Evolutionary conservation across 768 basidiomycete species (phyloP), one percentile per base, ranked within the genome.

Genomic region (Tephrocybe sp.): DNA sequence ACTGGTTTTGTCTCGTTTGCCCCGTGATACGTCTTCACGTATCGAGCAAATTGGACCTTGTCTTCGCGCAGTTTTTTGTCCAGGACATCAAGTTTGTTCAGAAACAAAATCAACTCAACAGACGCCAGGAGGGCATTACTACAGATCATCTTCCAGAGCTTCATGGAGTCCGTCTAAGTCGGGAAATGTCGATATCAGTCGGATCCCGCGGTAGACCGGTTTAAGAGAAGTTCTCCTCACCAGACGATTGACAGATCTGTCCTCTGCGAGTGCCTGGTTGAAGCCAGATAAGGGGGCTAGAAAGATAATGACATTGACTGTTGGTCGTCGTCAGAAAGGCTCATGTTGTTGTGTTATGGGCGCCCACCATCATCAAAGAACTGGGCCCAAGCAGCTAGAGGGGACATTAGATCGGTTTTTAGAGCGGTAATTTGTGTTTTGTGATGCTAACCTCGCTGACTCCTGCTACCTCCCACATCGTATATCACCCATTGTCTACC

Each of bases 231-330:
- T 15, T 38, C 16, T n/a, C 62, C 72, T 18, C 53, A 83, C 83
- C 62, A 87, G 66, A 42, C 84, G 76, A 57, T 86, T 86, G 3
- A 83, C 69, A 19, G 56, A 71, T 24, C 69, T 68, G 58, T 84
- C 82, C 59, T 85, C 84, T 2, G 73, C 70, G 4, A 85, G 70
- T n/a, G 72, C 70, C 63, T 84, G 79, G 60, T 84, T 79, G 62
- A 85, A 87, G 3, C 77, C 80, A 11, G 75, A 82, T 57, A 85
- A 73, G 0, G 86, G 82, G 2, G 80, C 83, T 3, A 86, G 64
- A 61, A 86, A 88, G 19, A 88, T 79, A 49, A 86, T 78, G 9
- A 79, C 75, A 54, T 81, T 79, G 37, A 84, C 83, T 81, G 45
- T 21, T 13, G 25, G 13, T 30, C 6, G 42, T 25, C 22, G 39